Evolutionary conservation across 768 basidiomycete genomes (phyloP), one percentile per base, ranked within the genome.

Genomic region (Cystofilobasidium bisporidii): DNA sequence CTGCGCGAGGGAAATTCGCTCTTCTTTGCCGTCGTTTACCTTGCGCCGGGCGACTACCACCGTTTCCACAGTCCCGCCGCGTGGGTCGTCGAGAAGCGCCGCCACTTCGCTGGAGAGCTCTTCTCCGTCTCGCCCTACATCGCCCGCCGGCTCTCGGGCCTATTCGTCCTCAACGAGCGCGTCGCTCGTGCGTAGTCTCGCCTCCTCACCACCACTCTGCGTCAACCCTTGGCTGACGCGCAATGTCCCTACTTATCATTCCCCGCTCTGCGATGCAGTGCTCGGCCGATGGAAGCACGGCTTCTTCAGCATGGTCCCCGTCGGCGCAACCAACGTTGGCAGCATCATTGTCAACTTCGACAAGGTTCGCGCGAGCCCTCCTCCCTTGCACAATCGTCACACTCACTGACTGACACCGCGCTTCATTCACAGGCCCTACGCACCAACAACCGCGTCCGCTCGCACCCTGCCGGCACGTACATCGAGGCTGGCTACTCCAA

Each of bases 11-110:
- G 89, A 18, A 87, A 97, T 74, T 82, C 85, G 22, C 84, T 98
- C 28, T 96, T 85, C 79, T 99, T 97, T 77, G 80, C 87, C 28
- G 96, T 99, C 72, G 87, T 99, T 69, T 99, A 98, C 79, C 87
- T 99, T 64, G 96, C 94, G 0, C 96, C 96, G 0, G 94, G 96
- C 1, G 96, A 99, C 75, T 98, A 98, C 77, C 94, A 99, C 74
- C 85, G 94, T 20, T 99, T 96, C 83, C 96, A 99, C 77, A 87
- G 86, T 61, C 94, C 96, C 1, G 86, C 91, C 0, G 85, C 89
- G 10, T 98, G 96, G 96, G 92, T 99, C 8, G 94, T 97, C 22
- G 93, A 99, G 80, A 88, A 88, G 74, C 80, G 96, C 69, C 79
- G 96, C 47, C 96, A 99, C 76, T 98, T 99, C 73, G 85, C 91